Conservation (phyloP, 2,329 filamentous ascomycete species). For the Aspergillus felis region DNA sequence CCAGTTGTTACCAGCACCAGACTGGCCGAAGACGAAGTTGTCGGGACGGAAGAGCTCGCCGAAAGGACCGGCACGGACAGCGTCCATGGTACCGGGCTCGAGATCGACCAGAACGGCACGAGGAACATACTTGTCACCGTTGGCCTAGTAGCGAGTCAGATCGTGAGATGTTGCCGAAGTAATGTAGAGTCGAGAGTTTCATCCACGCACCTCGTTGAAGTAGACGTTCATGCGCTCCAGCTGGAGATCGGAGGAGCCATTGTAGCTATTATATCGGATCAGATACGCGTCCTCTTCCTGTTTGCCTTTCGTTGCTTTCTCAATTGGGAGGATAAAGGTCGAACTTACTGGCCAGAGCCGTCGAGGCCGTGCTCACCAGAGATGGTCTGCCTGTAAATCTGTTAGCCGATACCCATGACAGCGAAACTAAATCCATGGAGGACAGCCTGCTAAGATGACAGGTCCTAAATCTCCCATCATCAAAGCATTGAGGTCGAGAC, state of each 20-base stretch:
- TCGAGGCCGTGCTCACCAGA: constrained; percentile 92
- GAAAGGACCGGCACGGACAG: constrained; percentile 95
- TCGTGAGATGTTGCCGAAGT: not conserved
- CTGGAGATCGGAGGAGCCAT: constrained; percentile 97
- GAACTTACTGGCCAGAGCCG: constrained; percentile 82
- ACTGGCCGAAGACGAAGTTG: constrained; percentile 99
- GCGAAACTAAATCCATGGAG: not conserved
- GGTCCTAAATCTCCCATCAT: not conserved
- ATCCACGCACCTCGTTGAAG: constrained; percentile 73
- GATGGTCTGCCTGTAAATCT: constrained; percentile 63
- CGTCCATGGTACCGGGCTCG: constrained; percentile 99
- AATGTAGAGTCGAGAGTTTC: not conserved
- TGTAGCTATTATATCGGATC: constrained; percentile 62
- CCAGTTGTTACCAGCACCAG: constrained; percentile 99
- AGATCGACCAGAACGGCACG: constrained; percentile 99
- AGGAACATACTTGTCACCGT: constrained; percentile 98
- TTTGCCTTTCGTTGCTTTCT: not conserved
- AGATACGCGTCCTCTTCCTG: not conserved
- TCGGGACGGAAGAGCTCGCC: constrained; percentile 99
- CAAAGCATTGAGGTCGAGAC: constrained; percentile 25
- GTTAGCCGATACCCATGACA: constrained; percentile 33
- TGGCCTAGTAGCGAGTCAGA: constrained; percentile 44
- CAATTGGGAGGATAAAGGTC: not conserved
- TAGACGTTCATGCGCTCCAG: constrained; percentile 99
- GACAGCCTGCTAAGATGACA: not conserved